Evolutionary conservation across 768 basidiomycete genomes (phyloP).

Genomic region (Boletus sp.): DNA sequence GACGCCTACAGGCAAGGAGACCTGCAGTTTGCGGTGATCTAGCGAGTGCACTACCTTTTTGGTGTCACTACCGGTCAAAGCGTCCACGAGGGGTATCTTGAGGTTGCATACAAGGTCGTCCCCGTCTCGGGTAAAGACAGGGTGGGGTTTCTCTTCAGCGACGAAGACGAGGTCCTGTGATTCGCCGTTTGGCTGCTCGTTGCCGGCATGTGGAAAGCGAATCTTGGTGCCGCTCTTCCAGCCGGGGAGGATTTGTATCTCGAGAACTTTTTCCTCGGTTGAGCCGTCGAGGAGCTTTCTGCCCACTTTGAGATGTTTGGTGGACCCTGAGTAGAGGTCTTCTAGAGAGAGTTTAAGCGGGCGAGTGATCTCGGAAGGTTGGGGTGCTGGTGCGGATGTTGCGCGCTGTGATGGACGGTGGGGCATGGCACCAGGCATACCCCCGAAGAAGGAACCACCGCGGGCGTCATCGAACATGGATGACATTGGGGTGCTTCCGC

Average conservation of each 20-base stretch:
- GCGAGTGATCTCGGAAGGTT: constrained; percentile 62
- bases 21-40: constrained; percentile 76
- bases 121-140: constrained; percentile 69
- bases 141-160: constrained; percentile 92
- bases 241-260: constrained; percentile 77
- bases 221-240: constrained; percentile 98
- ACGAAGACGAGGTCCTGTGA: constrained; percentile 93
- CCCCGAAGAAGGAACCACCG: constrained; percentile 35
- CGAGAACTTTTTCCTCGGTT: constrained; percentile 83
- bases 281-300: constrained; percentile 67
- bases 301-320: constrained; percentile 86
- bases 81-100: constrained; percentile 77
- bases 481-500: constrained; percentile 32
- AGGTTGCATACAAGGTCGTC: constrained; percentile 69
- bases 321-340: constrained; percentile 80
- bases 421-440: constrained; percentile 60
- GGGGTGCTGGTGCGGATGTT: constrained; percentile 29
- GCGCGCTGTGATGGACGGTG: constrained; percentile 35
- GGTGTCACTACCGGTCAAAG: constrained; percentile 58
- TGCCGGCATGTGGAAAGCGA: constrained; percentile 82
- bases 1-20: constrained; percentile 60
- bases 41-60: constrained; percentile 63
- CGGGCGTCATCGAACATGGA: constrained; percentile 41
- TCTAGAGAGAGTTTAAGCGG: constrained; percentile 83
- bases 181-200: constrained; percentile 65